Evolutionary conservation across 495 filamentous ascomycete species (phyloP).

Genomic region (Penicillium simplicissimum): DNA sequence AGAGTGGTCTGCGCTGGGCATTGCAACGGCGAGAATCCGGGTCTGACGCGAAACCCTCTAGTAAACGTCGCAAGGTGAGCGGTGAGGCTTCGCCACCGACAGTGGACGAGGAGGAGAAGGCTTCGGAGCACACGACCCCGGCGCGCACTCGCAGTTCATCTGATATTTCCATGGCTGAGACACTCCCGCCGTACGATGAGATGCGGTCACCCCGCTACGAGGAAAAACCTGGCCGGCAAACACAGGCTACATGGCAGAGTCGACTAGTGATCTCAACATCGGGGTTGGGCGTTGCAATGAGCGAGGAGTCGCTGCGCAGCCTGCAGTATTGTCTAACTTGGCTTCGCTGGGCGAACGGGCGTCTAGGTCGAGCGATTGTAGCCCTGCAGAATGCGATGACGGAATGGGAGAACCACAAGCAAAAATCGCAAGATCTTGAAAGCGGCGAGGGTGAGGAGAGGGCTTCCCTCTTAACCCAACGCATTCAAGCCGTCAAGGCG

Average conservation of each 20-base stretch:
- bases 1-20: conserved; percentile 78
- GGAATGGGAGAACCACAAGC: conserved; percentile 63
- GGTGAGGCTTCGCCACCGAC: conserved; percentile 32
- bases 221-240: conserved; percentile 36
- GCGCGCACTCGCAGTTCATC: conserved; percentile 39
- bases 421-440: conserved; percentile 27
- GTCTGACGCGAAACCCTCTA: conserved; percentile 46
- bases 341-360: conserved; percentile 74
- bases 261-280: conserved; percentile 81
- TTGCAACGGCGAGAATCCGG: conserved; percentile 50
- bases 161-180: conserved; percentile 59
- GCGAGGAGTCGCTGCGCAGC: conserved; percentile 73
- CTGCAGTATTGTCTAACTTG: conserved; percentile 76
- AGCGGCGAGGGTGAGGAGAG: conserved; percentile 30
- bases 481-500: conserved; percentile 67
- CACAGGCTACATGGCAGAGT: conserved; percentile 65
- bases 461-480: conserved; percentile 51
- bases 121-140: conserved; percentile 16
- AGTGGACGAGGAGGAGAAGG: conserved; percentile 45
- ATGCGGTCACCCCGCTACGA: conserved; percentile 70
- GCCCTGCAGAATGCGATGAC: conserved; percentile 70
- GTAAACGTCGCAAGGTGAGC: conserved; percentile 65
- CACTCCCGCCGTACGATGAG: conserved; percentile 79
- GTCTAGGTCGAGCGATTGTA: conserved; percentile 66
- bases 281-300: conserved; percentile 83